Percentiles rank a stretch among this genome's conserved stretches.
Evolutionary conservation across 2,329 filamentous ascomycete species (phyloP).

Genomic region (Pseudogymnoascus sp.): DNA sequence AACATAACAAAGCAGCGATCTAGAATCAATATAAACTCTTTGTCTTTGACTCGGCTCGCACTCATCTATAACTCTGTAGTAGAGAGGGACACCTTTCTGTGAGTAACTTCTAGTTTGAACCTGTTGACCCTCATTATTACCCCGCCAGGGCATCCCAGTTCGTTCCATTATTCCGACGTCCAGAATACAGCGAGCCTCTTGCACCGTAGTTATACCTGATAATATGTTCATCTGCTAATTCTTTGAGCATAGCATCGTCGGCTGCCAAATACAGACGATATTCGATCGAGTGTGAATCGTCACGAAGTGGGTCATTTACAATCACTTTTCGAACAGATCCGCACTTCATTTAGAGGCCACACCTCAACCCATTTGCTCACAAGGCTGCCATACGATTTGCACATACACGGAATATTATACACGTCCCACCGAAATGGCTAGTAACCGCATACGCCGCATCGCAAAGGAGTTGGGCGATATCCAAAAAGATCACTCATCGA

Average conservation of each 20-base stretch:
- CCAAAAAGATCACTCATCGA: slow-evolving; percentile 64
- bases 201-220: neutral
- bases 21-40: neutral
- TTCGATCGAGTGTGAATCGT: neutral
- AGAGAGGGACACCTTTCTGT: neutral
- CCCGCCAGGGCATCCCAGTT: slow-evolving; percentile 4
- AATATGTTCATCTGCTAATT: neutral
- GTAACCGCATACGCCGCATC: slow-evolving; percentile 44
- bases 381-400: neutral
- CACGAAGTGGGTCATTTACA: slow-evolving; percentile 2
- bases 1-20: neutral
- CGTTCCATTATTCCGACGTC: neutral
- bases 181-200: neutral
- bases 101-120: neutral
- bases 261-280: neutral
- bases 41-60: slow-evolving; percentile 2
- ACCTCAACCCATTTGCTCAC: neutral
- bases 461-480: slow-evolving; percentile 74
- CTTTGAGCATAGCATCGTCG: neutral
- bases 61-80: neutral
- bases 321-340: slow-evolving; percentile 5
- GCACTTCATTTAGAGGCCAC: neutral
- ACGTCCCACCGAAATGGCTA: slow-evolving; percentile 13
- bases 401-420: slow-evolving; percentile 4
- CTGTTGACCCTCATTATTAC: neutral